Percentiles rank a stretch among this genome's conserved stretches.
Evolutionary conservation across 352 stramenopile genomes (phyloP).

Genomic region (Blastocystis hominis): DNA sequence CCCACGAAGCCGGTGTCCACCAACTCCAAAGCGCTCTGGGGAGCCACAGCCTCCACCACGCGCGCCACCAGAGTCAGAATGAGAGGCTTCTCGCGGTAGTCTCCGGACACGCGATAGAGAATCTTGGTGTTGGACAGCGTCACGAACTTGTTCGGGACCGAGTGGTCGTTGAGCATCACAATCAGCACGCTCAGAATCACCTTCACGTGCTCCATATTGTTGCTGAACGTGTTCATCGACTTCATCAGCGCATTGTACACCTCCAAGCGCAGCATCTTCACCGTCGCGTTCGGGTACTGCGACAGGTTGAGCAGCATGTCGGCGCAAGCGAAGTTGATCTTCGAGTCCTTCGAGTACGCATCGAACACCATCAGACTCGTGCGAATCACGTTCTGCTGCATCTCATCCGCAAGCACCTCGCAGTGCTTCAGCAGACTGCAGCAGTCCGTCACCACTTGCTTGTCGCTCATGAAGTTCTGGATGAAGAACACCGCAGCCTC

Average conservation of each 20-base stretch:
- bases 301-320: constrained; percentile 15
- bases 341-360: constrained; percentile 40
- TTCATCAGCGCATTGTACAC: constrained; percentile 52
- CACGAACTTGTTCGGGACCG: background rate
- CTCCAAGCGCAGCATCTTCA: constrained; percentile 51
- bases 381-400: constrained; percentile 8
- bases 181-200: constrained; percentile 30
- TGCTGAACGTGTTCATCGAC: constrained; percentile 20
- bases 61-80: constrained; percentile 20
- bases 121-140: background rate
- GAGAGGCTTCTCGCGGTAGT: constrained; percentile 9
- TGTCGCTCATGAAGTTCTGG: constrained; percentile 43
- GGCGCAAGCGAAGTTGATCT: constrained; percentile 34
- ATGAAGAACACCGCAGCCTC: constrained; percentile 17
- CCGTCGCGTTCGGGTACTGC: background rate
- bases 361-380: constrained; percentile 4
- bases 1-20: constrained; percentile 40
- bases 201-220: constrained; percentile 4
- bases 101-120: constrained; percentile 8
- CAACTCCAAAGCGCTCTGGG: background rate
- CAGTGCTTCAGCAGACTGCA: constrained; percentile 36
- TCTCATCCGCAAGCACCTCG: constrained; percentile 37
- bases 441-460: constrained; percentile 39
- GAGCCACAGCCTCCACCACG: background rate
- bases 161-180: background rate